Conservation (phyloP, 371 early-diverging fungal species). For the Synchytrium microbalum region DNA sequence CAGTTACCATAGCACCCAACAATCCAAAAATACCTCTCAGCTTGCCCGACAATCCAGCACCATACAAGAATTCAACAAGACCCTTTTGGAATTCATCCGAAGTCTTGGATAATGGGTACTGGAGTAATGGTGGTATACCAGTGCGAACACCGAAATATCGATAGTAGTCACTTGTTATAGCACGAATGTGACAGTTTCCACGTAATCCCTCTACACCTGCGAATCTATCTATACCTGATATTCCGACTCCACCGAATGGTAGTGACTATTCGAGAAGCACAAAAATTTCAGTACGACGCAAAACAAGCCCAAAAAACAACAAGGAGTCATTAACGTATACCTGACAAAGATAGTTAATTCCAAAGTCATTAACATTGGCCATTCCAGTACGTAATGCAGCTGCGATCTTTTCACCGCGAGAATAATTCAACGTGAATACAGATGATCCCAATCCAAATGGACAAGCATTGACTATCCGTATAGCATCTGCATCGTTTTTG, state of each 20-base stretch:
- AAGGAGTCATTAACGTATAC: slow-evolving; percentile 54
- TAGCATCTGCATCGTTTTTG: slow-evolving; percentile 23
- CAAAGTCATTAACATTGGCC: slow-evolving; percentile 83
- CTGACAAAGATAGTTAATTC: slow-evolving; percentile 59
- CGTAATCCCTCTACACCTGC: slow-evolving; percentile 2
- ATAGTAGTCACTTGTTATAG: not conserved
- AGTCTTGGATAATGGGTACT: not conserved
- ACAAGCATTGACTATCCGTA: slow-evolving; percentile 44
- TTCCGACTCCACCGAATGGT: slow-evolving; percentile 85
- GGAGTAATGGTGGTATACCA: not conserved
- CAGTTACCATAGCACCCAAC: no score
- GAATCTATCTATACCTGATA: slow-evolving; percentile 52
- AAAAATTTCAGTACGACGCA: slow-evolving; percentile 26
- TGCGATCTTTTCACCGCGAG: slow-evolving; percentile 54
- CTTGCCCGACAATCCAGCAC: not conserved
- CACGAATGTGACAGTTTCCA: not conserved
- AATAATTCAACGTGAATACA: slow-evolving; percentile 63
- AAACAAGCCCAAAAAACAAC: slow-evolving; percentile 76
- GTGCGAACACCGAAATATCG: not conserved
- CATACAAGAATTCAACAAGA: not conserved
- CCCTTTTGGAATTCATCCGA: not conserved
- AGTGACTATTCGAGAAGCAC: slow-evolving; percentile 14
- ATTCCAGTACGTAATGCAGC: slow-evolving; percentile 64
- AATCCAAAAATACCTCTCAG: no score
- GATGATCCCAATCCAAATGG: slow-evolving; percentile 32